Base-by-base conservation (phyloP, 805 yeast genomes). In the Kodamaea neixiangensis region DNA sequence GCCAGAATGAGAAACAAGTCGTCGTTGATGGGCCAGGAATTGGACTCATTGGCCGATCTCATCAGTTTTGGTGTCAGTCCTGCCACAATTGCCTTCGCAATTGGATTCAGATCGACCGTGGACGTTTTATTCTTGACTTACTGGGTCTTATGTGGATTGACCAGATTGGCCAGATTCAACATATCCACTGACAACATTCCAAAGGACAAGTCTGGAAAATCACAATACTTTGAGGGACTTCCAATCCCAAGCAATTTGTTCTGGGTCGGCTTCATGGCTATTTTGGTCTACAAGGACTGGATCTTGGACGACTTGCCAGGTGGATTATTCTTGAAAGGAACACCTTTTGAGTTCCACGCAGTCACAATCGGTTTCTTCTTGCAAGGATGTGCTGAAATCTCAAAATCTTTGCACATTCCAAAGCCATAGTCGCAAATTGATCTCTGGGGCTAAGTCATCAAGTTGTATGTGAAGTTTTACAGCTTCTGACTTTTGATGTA, bases 11-110 rank as follows among this genome's bases (percentile, higher is more conserved):
- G 97, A 72, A 87, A 91, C 67, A 90, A 92, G 73, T 82, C 96
- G 2, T 86, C 96, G 10, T 78, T 94, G 49, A 89, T 94, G 88
- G 99, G 99, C 54, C 98, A 94, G 71, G 99, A 94, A 72, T 81
- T 94, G 62, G 99, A 94, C 66, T 92, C 97, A 1, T 79, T 94
- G 60, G 99, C 99, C 18, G 99, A 94, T 71, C 81, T 94, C 62
- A 81, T 93, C 34, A 89, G 97, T 10, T 94, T 94, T 67, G 96
- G 97, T 55, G 97, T 93, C 31, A 92, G 96, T 1, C 99, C 99
- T 1, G 96, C 97, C 52, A 78, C 90, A 13, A 85, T 89, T 67
- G 99, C 96, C 3, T 94, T 91, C 67, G 83, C 92, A 43, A 81
- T 92, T 64, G 99, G 99, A 3, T 82, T 92, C 66, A 89, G 89